phyloP scores from a whole-genome alignment of 805 yeast genomes.

The Yarrowia divulgata region DNA sequence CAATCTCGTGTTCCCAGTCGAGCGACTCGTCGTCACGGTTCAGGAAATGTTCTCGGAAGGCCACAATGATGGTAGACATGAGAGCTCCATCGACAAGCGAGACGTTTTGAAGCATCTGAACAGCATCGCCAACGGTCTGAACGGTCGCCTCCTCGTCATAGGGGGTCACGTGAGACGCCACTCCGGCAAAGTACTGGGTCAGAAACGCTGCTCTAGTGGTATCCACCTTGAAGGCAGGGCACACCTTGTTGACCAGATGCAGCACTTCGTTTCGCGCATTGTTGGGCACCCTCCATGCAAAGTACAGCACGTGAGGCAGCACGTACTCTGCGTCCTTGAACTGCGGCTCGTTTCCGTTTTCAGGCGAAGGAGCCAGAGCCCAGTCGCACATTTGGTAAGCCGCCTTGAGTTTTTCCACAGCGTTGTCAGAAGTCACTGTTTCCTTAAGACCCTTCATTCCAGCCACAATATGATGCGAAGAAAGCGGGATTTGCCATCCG shows the following conservation, averaged over 20 bases:
- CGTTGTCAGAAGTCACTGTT: neutral
- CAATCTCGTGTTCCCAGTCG: constrained; percentile 3
- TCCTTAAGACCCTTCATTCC: constrained; percentile 16
- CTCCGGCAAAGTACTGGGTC: constrained; percentile 21
- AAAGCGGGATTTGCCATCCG: constrained; percentile 17
- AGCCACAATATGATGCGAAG: neutral
- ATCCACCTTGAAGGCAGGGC: constrained; percentile 20
- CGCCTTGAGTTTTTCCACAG: constrained; percentile 10
- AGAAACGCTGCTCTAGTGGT: neutral
- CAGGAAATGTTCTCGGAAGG: constrained; percentile 1
- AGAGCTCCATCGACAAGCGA: constrained; percentile 8
- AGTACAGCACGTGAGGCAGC: constrained; percentile 18
- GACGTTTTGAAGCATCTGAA: neutral
- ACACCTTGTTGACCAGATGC: constrained; percentile 19
- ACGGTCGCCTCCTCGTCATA: neutral
- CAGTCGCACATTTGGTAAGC: constrained; percentile 37
- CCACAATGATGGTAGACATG: constrained; percentile 6
- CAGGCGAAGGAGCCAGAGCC: constrained; percentile 27
- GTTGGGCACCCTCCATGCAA: constrained; percentile 33
- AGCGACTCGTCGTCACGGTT: neutral
- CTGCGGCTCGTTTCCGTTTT: constrained; percentile 33
- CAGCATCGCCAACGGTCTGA: constrained; percentile 10
- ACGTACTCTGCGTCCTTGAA: constrained; percentile 19
- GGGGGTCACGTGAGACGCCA: neutral
- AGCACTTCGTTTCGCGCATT: constrained; percentile 8